A percentile compares a stretch with the other conserved stretches of the same genome.
Conservation (phyloP, 306 rosid species). For the Cercis canadensis region DNA sequence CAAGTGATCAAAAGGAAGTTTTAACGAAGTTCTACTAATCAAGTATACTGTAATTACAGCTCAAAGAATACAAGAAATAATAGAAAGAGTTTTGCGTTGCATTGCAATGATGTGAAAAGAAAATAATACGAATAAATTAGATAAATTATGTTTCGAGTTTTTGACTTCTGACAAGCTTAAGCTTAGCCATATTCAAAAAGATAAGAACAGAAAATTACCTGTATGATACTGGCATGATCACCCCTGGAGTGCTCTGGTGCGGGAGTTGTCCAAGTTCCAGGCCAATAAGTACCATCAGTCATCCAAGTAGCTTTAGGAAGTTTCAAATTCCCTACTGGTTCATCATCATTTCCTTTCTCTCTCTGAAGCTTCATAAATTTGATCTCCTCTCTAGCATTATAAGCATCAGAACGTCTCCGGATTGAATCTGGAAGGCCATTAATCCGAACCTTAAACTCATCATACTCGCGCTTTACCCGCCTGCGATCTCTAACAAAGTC, state of each 20-base stretch:
- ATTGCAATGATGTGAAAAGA: no score
- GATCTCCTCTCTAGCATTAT: constrained; percentile 68
- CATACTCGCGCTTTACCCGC: constrained; percentile 78
- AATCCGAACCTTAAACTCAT: constrained; percentile 77
- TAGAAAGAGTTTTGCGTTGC: no score
- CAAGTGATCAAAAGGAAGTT: neutral
- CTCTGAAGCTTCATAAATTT: constrained; percentile 61
- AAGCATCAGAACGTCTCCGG: constrained; percentile 76
- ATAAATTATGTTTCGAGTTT: no score
- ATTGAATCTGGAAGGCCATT: constrained; percentile 82
- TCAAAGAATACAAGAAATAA: no score
- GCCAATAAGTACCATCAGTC: constrained; percentile 82
- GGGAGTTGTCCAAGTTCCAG: constrained; percentile 72
- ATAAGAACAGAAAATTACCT: constrained; percentile 47
- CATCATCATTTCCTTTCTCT: constrained; percentile 64
- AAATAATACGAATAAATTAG: no score
- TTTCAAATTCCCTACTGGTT: constrained; percentile 52
- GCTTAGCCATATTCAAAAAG: neutral
- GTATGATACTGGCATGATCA: constrained; percentile 84
- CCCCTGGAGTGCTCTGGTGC: constrained; percentile 68
- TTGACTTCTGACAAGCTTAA: constrained; percentile 12
- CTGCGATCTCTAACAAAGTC: constrained; percentile 89
- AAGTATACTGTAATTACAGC: no score
- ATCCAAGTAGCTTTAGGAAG: constrained; percentile 78
- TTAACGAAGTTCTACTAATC: no score